Base-by-base conservation (phyloP, 2,329 filamentous ascomycete species). In the Zymoseptoria pseudotritici region DNA sequence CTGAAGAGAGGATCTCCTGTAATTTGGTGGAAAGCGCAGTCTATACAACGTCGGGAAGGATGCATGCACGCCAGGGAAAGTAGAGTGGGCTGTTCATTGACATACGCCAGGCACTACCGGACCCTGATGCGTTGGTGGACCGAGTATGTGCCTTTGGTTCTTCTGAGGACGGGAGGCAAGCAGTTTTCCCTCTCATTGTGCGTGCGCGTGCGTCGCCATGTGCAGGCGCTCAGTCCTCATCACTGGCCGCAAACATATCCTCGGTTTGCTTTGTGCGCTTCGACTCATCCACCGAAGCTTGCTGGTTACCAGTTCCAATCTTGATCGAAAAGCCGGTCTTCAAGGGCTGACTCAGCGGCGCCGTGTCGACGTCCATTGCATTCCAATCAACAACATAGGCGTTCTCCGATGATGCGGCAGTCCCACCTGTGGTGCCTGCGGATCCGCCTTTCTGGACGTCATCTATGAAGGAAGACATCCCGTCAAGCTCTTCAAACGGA, bases 181-280 rank as follows among this genome's bases (percentile, higher is more conserved):
- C 36, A 17, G 4, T 6, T n/a, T 6, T 7, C 13, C 11, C 13
- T 3, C 17, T 17, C 11, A 13, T 46, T n/a, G 36, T 46, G 36
- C 11, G 11, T n/a, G 13, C 13, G 36, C 11, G 11, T n/a, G 13
- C 13, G 36, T 17, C 36, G 5, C 8, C 26, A n/a, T n/a, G n/a
- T 46, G 4, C 36, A 42, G 17, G 5, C 36, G 17, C 4, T 53
- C 52, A 53, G 13, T 82, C 78, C 1, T 78, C 82, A 66, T 89
- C 89, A 4, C 87, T 89, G 72, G 89, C 88, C 10, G 88, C 89
- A 82, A 94, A 95, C 89, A 94, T 92, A 71, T 94, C 90, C 66
- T 89, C 88, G 4, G 90, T 89, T 66, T 86, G 85, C 74, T 90
- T 87, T 63, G 88, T 82, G 70, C 83, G 87, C 67, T 83, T 79